A percentile compares a stretch with the other conserved stretches of the same genome.
Conservation (phyloP, 768 basidiomycete genomes). For the Auricularia cornea region DNA sequence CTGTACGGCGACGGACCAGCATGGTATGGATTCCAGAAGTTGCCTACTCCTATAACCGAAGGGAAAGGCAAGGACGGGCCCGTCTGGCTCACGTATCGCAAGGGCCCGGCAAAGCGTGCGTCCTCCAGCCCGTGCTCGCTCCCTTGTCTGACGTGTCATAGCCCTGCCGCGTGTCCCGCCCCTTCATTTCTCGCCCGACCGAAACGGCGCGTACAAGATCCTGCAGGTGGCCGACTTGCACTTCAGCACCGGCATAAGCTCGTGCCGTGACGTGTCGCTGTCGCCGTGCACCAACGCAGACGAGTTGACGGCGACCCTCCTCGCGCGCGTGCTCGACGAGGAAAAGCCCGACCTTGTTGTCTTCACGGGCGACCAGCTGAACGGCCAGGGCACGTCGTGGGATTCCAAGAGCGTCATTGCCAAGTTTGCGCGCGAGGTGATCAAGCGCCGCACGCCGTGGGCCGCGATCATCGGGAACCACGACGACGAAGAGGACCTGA, state of each 20-base stretch:
- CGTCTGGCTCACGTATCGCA: constrained; percentile 59
- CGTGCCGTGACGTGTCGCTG: constrained; percentile 62
- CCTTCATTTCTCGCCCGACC: constrained; percentile 60
- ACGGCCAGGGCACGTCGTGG: constrained; percentile 87
- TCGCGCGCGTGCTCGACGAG: constrained; percentile 59
- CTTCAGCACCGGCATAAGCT: constrained; percentile 72
- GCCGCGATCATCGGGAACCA: constrained; percentile 93
- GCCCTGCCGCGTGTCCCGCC: constrained; percentile 45
- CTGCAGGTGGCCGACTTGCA: constrained; percentile 91
- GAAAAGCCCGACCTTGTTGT: constrained; percentile 90
- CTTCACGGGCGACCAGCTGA: constrained; percentile 89
- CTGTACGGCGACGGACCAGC: constrained; percentile 76
- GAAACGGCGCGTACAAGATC: constrained; percentile 78
- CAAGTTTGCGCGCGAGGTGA: constrained; percentile 76
- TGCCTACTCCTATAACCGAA: constrained; percentile 50
- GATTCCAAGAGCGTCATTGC: constrained; percentile 81
- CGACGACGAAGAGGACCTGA: constrained; percentile 64
- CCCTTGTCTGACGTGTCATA: constrained; percentile 17
- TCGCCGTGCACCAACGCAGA: constrained; percentile 58
- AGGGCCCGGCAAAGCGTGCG: constrained; percentile 61
- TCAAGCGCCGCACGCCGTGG: constrained; percentile 77
- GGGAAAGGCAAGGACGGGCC: constrained; percentile 36
- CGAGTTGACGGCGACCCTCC: constrained; percentile 64
- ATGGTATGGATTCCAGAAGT: constrained; percentile 79
- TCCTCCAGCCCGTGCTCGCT: constrained; percentile 7